Evolutionary conservation across 176 grass and related monocot species (phyloP).

Genomic region (Musa acuminata): DNA sequence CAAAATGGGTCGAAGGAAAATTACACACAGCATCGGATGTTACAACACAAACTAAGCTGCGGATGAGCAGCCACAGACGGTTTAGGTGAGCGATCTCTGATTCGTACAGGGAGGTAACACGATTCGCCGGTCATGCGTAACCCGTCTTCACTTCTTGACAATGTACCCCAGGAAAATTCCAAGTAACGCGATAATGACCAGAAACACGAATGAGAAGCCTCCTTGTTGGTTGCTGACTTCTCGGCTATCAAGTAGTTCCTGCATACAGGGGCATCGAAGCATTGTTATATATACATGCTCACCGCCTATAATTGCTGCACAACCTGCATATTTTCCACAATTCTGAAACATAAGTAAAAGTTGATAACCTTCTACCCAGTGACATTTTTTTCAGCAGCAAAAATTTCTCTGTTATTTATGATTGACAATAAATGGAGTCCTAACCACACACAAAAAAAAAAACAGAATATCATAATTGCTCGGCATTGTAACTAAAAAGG

Average conservation of each 20-base stretch:
- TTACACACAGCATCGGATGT: neutral
- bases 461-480: too few species aligned
- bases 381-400: too few species aligned
- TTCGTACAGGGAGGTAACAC: neutral
- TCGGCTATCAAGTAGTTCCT: constrained; percentile 42
- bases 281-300: neutral
- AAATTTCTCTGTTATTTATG: too few species aligned
- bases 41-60: neutral
- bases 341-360: too few species aligned
- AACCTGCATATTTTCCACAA: too few species aligned
- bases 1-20: neutral
- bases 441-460: too few species aligned
- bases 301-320: too few species aligned
- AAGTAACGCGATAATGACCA: constrained; percentile 29
- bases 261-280: neutral
- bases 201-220: constrained; percentile 36
- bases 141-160: constrained; percentile 40
- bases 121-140: neutral
- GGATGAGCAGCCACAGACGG: neutral
- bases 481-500: too few species aligned
- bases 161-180: constrained; percentile 48
- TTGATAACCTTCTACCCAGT: too few species aligned
- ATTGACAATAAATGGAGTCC: too few species aligned
- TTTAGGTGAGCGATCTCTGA: neutral
- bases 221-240: constrained; percentile 29